A percentile compares a stretch with the other conserved stretches of the same genome.
These are phyloP conservation scores for Lepidium campestre DNA, from an alignment of 441 rosid species.

Conservation along the genomic window DNA sequence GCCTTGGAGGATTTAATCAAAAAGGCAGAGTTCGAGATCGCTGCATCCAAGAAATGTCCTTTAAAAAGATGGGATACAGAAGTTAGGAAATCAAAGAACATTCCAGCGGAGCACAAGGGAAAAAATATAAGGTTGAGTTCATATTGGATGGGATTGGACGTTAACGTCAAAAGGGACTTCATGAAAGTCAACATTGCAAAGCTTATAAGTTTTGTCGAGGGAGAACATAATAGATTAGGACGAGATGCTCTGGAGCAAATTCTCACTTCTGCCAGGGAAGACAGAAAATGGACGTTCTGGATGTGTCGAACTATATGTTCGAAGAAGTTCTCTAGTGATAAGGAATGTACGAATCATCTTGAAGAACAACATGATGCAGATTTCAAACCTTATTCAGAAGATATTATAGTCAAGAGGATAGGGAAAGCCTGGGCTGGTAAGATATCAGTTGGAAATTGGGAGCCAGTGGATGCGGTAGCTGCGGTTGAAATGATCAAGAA, in stretches of 20 bases:
- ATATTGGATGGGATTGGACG: neutral
- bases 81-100: neutral
- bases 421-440: neutral
- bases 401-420: neutral
- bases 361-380: neutral
- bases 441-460: neutral
- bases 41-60: slow-evolving; percentile 1
- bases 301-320: neutral
- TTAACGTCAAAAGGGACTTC: neutral
- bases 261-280: neutral
- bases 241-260: neutral
- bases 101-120: neutral
- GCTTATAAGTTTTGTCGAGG: neutral
- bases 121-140: neutral
- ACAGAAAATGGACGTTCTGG: neutral
- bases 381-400: neutral
- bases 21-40: neutral
- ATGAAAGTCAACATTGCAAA: neutral
- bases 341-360: neutral
- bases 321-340: neutral
- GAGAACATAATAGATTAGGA: neutral
- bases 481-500: neutral
- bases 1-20: neutral
- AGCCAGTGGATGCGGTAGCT: neutral
- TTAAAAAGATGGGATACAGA: neutral